Conservation (phyloP, 345 rosid genomes). For the Clausena lansium region DNA sequence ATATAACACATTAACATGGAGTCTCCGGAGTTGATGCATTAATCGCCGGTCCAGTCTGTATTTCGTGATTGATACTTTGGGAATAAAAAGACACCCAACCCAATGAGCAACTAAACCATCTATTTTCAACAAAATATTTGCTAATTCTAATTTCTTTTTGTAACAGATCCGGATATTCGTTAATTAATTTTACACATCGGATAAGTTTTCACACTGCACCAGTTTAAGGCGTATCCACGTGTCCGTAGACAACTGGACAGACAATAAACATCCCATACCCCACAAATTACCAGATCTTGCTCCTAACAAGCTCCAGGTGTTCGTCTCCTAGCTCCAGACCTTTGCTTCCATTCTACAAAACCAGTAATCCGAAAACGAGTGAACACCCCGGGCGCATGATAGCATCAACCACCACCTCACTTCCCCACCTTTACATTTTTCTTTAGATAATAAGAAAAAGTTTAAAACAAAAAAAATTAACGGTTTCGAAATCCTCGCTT, state of each 20-base stretch:
- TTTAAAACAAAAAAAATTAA: background rate
- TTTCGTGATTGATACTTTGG: no score
- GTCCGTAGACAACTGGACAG: background rate
- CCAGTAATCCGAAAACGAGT: background rate
- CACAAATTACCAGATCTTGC: background rate
- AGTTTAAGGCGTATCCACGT: background rate
- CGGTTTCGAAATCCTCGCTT: conserved; percentile 20
- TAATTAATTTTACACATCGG: no score
- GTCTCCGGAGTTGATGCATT: no score
- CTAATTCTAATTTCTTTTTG: no score
- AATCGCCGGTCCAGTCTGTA: no score
- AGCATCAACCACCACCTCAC: background rate
- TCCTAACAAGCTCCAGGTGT: conserved; percentile 9
- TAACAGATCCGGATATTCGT: no score
- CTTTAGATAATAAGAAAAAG: no score
- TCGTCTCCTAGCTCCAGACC: conserved; percentile 8
- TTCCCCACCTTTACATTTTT: background rate
- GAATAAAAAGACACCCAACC: no score
- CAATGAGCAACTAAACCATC: no score
- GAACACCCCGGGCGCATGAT: conserved; percentile 16
- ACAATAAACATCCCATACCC: background rate
- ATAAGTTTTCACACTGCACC: no score
- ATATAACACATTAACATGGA: no score
- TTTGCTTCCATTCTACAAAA: background rate
- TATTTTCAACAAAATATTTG: no score